A percentile compares a stretch with the other conserved stretches of the same genome.
phyloP scores from a whole-genome alignment of 2,329 filamentous ascomycete genomes.

The Lomentospora prolificans region DNA sequence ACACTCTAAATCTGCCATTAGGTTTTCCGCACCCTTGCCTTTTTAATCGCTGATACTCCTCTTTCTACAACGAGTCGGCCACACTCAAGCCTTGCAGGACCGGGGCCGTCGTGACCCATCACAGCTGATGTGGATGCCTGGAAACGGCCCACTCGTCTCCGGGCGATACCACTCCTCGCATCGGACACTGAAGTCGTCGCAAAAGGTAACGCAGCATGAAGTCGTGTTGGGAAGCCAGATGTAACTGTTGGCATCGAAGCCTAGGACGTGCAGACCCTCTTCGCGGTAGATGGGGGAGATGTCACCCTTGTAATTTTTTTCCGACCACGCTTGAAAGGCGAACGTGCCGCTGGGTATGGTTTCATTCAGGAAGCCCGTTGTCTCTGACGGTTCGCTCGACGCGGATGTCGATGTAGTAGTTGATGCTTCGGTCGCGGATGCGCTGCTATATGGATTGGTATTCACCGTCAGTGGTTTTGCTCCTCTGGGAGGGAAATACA shows the following conservation, averaged over 20 bases:
- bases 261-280: slow-evolving; percentile 16
- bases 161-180: slow-evolving; percentile 10
- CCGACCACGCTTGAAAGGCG: slow-evolving; percentile 22
- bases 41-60: too few relatives aligned
- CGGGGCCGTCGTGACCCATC: neutral
- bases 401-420: neutral
- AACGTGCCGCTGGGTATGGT: slow-evolving; percentile 13
- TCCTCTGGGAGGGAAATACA: too few relatives aligned
- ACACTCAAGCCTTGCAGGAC: neutral
- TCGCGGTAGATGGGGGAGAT: slow-evolving; percentile 15
- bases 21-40: too few relatives aligned
- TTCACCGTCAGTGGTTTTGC: too few relatives aligned
- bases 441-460: neutral
- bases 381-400: neutral
- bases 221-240: slow-evolving; percentile 14
- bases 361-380: slow-evolving; percentile 15
- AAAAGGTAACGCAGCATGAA: slow-evolving; percentile 16
- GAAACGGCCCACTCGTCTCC: neutral
- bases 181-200: slow-evolving; percentile 6
- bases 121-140: neutral
- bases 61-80: neutral
- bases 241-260: slow-evolving; percentile 14
- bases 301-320: slow-evolving; percentile 15
- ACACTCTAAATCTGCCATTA: too few relatives aligned
- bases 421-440: neutral